Evolutionary conservation across 2,329 filamentous ascomycete genomes (phyloP), one percentile per base, ranked within the genome.

Genomic region (Coleophoma cylindrospora): DNA sequence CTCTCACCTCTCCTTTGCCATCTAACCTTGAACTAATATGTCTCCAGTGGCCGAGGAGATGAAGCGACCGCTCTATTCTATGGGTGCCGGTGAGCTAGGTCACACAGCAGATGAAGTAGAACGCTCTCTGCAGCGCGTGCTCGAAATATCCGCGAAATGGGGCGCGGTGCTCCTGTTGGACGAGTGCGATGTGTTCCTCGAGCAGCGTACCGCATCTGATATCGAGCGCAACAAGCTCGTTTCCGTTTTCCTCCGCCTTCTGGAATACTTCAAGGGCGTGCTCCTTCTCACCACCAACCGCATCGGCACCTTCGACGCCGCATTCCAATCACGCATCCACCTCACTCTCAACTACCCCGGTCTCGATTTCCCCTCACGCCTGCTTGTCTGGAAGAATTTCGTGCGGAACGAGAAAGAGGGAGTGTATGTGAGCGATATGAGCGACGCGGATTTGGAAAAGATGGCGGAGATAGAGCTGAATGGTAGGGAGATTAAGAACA

Each of bases 141-240:
- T 91, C 52, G 84, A 88, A 61, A 83, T 91, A 53, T 86, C 86
- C 1, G 82, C 87, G 54, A 77, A 76, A 1, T 89, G 86, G 86
- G 82, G 84, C 45, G 63, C 63, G 1, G 48, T 66, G 12, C 51
- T 70, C 0, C 54, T 69, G 0, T 54, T 70, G 1, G 66, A 70
- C 34, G 66, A 70, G 53, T 66, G 65, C 6, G 67, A 70, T 52
- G 58, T 70, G 1, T 70, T 64, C 50, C 57, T 69, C 27, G 64
- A 69, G 50, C 58, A 59, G 2, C 62, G 67, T 4, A 50, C 55
- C 2, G 52, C 55, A 2, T 40, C 51, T 2, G 64, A 68, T 44
- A 57, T 66, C 1, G 47, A 61, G 10, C 51, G 64, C 5, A 66
- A 66, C 50, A 65, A 57, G 40, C 53, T 70, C 1, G 64, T 67